Base-by-base conservation (phyloP, 257 asterid genomes). In the Capsicum pubescens region DNA sequence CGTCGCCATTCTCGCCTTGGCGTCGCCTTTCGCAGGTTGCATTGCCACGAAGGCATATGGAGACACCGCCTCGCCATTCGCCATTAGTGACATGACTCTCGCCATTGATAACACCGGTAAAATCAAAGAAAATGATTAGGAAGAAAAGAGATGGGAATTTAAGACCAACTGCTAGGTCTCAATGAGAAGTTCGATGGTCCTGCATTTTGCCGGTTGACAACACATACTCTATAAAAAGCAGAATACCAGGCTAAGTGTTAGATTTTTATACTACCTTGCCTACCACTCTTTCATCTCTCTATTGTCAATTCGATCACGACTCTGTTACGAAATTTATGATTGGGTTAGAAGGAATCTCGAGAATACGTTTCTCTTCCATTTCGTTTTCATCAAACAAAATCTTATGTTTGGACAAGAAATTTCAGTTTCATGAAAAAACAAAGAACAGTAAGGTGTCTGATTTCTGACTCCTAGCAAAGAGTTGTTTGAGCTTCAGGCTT, bases 151-250 rank as follows among this genome's bases (percentile, higher is more conserved):
- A 76, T 26, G 81, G 2, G 63, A 52, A 52, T 52, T 76, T 76
- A 76, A 52, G 63, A 52, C 48, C 48, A 52, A 76, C 8, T 76
- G 8, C 14, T 52, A 26, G 63, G 81, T 76, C 63, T 77, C 64
- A 77, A 32, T 26, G 32, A 77, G 64, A 77, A 77, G 82, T 54
- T 32, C 15, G n/a, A 77, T 54, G 64, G 81, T 77, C 64, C 82
- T 77, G 64, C 82, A 77, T 54, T 26, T 48, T 77, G 82, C 64
- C 42, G n/a, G 46, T 74, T 74, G 81, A 74, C 81, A 74, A 12
- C 60, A 74, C 80, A 48, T 72, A 74, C 44, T 46, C 59, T 50
- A 21, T 50, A 74, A 50, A 74, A 12, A 54, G n/a, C 19, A 50
- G 46, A 74, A 50, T 1, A 39, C 44, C 44, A 39, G 44, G 44